A percentile compares a stretch with the other conserved stretches of the same genome.
These are phyloP conservation scores for Sporothrix pallida DNA, from an alignment of 2,329 filamentous ascomycete species.

Conservation along the genomic window DNA sequence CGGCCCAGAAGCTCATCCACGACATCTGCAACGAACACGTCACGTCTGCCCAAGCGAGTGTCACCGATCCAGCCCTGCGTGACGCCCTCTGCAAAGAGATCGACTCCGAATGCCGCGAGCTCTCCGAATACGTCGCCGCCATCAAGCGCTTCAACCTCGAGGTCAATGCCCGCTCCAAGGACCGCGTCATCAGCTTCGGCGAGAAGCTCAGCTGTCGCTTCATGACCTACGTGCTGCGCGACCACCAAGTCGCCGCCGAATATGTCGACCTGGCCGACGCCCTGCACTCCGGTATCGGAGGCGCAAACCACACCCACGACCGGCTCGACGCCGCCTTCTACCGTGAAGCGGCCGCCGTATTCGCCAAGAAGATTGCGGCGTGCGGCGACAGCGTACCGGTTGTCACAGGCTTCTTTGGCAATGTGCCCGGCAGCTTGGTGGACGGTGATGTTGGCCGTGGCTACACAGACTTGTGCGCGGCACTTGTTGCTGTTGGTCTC, in stretches of 20 bases:
- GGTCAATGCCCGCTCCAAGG: slow-evolving; percentile 78
- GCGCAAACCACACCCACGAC: slow-evolving; percentile 44
- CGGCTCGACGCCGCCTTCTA: slow-evolving; percentile 74
- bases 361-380: slow-evolving; percentile 67
- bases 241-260: slow-evolving; percentile 80
- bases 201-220: slow-evolving; percentile 95
- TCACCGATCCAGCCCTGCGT: slow-evolving; percentile 63
- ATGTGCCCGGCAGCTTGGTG: slow-evolving; percentile 86
- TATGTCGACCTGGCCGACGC: slow-evolving; percentile 81
- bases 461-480: slow-evolving; percentile 95
- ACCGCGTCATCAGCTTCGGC: slow-evolving; percentile 90
- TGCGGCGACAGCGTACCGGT: slow-evolving; percentile 71
- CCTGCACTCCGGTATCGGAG: slow-evolving; percentile 33
- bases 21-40: slow-evolving; percentile 85
- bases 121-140: slow-evolving; percentile 73
- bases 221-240: slow-evolving; percentile 83
- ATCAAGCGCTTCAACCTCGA: slow-evolving; percentile 72
- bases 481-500: slow-evolving; percentile 87
- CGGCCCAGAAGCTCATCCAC: slow-evolving; percentile 76
- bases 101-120: slow-evolving; percentile 77
- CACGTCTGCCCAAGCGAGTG: slow-evolving; percentile 68
- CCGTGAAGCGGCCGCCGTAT: slow-evolving; percentile 63
- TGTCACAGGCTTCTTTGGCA: slow-evolving; percentile 93
- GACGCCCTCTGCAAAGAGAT: slow-evolving; percentile 69
- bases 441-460: slow-evolving; percentile 83